Conservation (phyloP, 495 filamentous ascomycete genomes). For the Talaromyces wortmannii region DNA sequence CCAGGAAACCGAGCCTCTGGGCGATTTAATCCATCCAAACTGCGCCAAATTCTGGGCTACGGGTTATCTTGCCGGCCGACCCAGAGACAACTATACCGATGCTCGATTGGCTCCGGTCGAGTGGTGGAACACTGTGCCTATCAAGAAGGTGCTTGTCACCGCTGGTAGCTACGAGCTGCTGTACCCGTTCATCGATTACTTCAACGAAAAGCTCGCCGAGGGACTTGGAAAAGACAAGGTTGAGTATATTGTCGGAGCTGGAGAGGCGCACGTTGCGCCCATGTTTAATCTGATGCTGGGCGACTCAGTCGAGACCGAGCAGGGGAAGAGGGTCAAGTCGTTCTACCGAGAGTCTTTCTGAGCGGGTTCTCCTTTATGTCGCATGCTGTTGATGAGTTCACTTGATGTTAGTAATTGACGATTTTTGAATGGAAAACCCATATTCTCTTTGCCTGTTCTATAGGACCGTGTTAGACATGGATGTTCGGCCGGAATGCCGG, state of each 20-base stretch:
- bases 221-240: constrained; percentile 8
- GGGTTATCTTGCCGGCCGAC: constrained; percentile 38
- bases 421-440: neutral
- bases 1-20: constrained; percentile 36
- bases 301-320: constrained; percentile 27
- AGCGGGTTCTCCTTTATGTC: neutral
- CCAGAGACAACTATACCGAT: constrained; percentile 50
- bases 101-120: constrained; percentile 37
- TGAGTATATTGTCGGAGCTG: constrained; percentile 28
- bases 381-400: neutral
- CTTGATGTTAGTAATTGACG: neutral
- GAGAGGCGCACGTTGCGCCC: constrained; percentile 38
- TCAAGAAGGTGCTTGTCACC: constrained; percentile 44
- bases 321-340: constrained; percentile 26
- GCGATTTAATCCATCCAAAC: constrained; percentile 40
- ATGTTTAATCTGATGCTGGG: constrained; percentile 34
- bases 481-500: too few relatives aligned
- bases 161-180: constrained; percentile 55
- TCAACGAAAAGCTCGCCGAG: constrained; percentile 32
- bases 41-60: constrained; percentile 38
- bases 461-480: too few relatives aligned
- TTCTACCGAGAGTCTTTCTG: constrained; percentile 20
- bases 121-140: constrained; percentile 45
- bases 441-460: too few relatives aligned
- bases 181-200: constrained; percentile 47